Base-by-base conservation (phyloP, 495 filamentous ascomycete genomes). In the Cairneyella variabilis region DNA sequence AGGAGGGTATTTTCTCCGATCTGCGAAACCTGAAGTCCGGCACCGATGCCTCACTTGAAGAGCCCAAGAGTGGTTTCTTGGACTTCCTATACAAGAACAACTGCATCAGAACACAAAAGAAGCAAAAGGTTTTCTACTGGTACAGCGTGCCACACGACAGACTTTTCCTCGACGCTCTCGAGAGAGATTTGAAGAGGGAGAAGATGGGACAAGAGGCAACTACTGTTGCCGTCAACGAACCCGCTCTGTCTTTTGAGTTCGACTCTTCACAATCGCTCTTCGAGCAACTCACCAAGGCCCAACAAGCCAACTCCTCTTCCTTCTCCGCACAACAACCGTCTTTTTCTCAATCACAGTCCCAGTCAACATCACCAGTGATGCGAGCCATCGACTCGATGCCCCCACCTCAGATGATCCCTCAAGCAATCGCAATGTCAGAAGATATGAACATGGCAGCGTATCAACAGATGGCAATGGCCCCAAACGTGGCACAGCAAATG, bases 51-150 rank as follows among this genome's bases (percentile, higher is more conserved):
- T 96, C 92, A 21, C 84, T 98, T 32, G 93, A 98, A 72, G 93
- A 98, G 71, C 93, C 93, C 30, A 98, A 98, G 78, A 97, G 92
- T 74, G 83, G 89, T 2, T 98, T 98, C 73, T 80, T 98, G 45
- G 93, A 98, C 68, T 98, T 97, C 72, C 78, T 98, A 44, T 98
- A 97, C 78, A 98, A 98, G 80, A 97, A 98, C 78, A 98, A 98
- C 71, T 98, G 93, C 80, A 98, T 98, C 62, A 83, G 93, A 58
- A 98, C 93, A 22, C 93, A 98, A 71, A 98, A 98, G 83, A 98
- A 98, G 80, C 93, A 98, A 66, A 98, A 98, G 76, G 93, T 98
- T 59, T 98, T 98, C 63, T 98, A 97, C 73, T 98, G 93, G 93
- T 98, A 98, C 70, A 96, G 91, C 73, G 93, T 98, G 48, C 93